Evolutionary conservation across 1,284 basidiomycete species (phyloP).

Genomic region (Ustilago crameri): DNA sequence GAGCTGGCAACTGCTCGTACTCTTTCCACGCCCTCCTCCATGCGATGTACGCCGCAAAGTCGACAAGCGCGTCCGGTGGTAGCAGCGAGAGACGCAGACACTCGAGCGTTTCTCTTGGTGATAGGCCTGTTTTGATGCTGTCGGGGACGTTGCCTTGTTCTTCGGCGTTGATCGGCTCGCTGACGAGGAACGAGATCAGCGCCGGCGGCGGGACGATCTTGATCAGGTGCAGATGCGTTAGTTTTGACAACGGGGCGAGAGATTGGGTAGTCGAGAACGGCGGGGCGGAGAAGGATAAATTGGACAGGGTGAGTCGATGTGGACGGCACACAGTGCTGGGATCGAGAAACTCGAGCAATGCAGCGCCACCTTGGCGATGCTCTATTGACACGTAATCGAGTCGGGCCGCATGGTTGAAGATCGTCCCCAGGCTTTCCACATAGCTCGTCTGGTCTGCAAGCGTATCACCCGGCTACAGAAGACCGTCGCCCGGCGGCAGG

Average conservation of each 20-base stretch:
- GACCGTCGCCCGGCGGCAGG: constrained; percentile 33
- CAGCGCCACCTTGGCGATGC: constrained; percentile 32
- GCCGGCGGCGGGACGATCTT: constrained; percentile 42
- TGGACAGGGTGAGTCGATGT: constrained; percentile 35
- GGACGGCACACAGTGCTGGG: constrained; percentile 27
- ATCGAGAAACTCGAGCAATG: constrained; percentile 27
- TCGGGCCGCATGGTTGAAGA: constrained; percentile 29
- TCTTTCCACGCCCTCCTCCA: constrained; percentile 38
- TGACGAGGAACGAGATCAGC: constrained; percentile 34
- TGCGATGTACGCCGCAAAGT: constrained; percentile 30
- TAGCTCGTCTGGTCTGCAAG: constrained; percentile 34
- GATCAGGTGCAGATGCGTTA: constrained; percentile 40
- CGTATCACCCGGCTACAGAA: constrained; percentile 36
- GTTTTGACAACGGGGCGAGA: constrained; percentile 27
- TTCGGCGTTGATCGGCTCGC: constrained; percentile 26
- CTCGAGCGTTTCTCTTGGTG: constrained; percentile 21
- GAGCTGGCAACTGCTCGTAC: constrained; percentile 27
- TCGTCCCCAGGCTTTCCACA: constrained; percentile 22
- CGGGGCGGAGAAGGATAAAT: constrained; percentile 38
- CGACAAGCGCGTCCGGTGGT: constrained; percentile 35
- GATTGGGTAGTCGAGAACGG: constrained; percentile 30
- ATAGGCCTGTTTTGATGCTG: constrained; percentile 23
- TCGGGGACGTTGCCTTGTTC: constrained; percentile 30
- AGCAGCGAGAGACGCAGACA: constrained; percentile 37
- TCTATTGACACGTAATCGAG: constrained; percentile 32